Percentiles rank a stretch among this genome's conserved stretches.
phyloP scores from a whole-genome alignment of 2,329 filamentous ascomycete genomes.

The Diplodia corticola region DNA sequence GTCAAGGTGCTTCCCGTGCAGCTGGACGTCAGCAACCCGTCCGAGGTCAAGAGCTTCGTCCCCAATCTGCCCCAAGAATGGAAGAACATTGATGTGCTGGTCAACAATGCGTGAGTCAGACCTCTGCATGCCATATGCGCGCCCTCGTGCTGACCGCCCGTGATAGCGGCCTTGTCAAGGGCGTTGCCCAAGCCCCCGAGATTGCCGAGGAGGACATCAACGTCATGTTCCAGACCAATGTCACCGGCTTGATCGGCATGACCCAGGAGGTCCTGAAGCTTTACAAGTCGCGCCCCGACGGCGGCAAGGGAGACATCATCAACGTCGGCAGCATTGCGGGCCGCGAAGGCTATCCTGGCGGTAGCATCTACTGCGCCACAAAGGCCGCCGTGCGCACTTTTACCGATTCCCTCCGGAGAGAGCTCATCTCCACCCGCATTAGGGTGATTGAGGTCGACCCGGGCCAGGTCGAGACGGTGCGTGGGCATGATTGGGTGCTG shows the following conservation, averaged over 20 bases:
- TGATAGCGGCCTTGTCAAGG: conserved; percentile 79
- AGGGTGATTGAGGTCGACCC: conserved; percentile 87
- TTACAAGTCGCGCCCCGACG: conserved; percentile 68
- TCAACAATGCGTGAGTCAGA: conserved; percentile 82
- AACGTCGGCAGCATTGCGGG: conserved; percentile 94
- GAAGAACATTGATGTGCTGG: conserved; percentile 79
- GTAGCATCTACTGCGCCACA: conserved; percentile 89
- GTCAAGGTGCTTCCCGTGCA: conserved; percentile 81
- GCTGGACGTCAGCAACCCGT: conserved; percentile 81
- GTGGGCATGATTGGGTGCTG: not conserved
- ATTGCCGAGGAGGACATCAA: conserved; percentile 81
- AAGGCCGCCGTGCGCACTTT: conserved; percentile 87
- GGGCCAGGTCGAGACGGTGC: conserved; percentile 80
- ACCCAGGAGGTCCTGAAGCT: conserved; percentile 86
- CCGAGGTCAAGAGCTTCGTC: conserved; percentile 73
- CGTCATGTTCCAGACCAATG: conserved; percentile 89
- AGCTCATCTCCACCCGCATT: conserved; percentile 78
- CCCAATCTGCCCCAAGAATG: conserved; percentile 75
- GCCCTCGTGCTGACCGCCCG: not conserved
- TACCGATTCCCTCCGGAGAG: conserved; percentile 77
- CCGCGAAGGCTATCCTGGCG: conserved; percentile 79
- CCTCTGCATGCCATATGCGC: not conserved
- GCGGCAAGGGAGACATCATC: conserved; percentile 88
- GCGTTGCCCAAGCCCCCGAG: conserved; percentile 79
- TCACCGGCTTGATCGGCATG: conserved; percentile 93